Percentiles rank a stretch among this genome's conserved stretches.
Evolutionary conservation across 1,284 basidiomycete species (phyloP).

Genomic region (Schizophyllum amplum): DNA sequence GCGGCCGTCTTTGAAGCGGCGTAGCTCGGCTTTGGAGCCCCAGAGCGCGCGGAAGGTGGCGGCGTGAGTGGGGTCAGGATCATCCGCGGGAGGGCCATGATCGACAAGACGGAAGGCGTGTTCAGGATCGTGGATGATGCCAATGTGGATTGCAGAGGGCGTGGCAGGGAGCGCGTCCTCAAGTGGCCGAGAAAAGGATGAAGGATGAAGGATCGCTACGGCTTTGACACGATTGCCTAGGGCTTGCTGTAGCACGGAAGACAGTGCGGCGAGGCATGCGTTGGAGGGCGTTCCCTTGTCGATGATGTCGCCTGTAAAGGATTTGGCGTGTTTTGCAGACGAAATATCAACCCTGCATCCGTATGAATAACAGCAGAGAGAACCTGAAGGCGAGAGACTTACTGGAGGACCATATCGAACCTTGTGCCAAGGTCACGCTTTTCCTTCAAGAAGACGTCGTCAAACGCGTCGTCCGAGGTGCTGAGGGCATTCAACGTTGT

Average conservation of each 20-base stretch:
- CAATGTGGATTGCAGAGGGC: conserved; percentile 50
- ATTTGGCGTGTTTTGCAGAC: conserved; percentile 36
- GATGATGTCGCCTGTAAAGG: conserved; percentile 36
- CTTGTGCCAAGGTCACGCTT: conserved; percentile 49
- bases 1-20: conserved; percentile 95
- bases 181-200: conserved; percentile 36
- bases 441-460: conserved; percentile 68
- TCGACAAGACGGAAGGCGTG: conserved; percentile 81
- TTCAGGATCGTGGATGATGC: conserved; percentile 64
- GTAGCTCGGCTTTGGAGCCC: conserved; percentile 88
- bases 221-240: conserved; percentile 64
- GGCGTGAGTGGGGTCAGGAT: conserved; percentile 41
- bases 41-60: conserved; percentile 79
- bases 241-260: conserved; percentile 51
- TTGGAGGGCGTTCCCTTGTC: conserved; percentile 56
- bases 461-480: conserved; percentile 60
- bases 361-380: conserved; percentile 5
- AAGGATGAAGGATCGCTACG: conserved; percentile 47
- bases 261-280: conserved; percentile 49
- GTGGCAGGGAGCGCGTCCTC: conserved; percentile 44
- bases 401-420: conserved; percentile 64
- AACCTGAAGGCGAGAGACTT: conserved; percentile 13
- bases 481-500: conserved; percentile 62
- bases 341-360: conserved; percentile 53
- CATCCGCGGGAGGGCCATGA: conserved; percentile 75